Base-by-base conservation (phyloP, 2,329 filamentous ascomycete genomes). In the Cladophialophora psammophila region DNA sequence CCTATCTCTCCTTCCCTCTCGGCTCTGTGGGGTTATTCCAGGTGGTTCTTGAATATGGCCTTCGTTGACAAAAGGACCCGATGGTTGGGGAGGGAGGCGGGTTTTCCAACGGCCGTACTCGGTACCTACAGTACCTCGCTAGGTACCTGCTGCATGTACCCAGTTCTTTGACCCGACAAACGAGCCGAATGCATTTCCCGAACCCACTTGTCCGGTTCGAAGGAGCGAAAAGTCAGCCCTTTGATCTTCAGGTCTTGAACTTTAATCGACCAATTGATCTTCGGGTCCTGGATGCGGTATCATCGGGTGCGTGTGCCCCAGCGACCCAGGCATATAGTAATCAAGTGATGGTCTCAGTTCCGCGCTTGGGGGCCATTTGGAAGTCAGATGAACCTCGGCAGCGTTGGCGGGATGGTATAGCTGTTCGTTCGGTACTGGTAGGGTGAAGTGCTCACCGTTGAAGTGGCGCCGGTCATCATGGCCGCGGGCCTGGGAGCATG, bases 151-250 rank as follows among this genome's bases (percentile, higher is more conserved):
- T 12, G 18, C 13, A 52, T 20, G 12, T 20, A 20, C 48, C 15
- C 57, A 50, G 9, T 26, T 60, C 7, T 31, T 50, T 26, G 26
- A 26, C 26, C 26, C 26, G 40, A 40, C 15, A 12, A 10, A 2
- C 8, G 12, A 52, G 42, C 58, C 58, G 58, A 26, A 32, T 48
- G 58, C 58, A 36, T 35, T 36, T 60, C 40, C 58, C 58, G 58
- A 60, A 34, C 32, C 31, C 31, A n/a, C 40, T 12, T 12, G 32
- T n/a, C 50, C 40, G 58, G 57, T 45, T 60, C 48, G 15, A 40
- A 34, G 42, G 18, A 10, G 20, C 26, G 8, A 35, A 59, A n/a
- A 15, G 38, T 31, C 35, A 18, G 35, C 10, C 12, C 26, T 26
- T 26, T 32, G 58, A 52, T 1, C n/a, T 60, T 52, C 58, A 32